A percentile compares a stretch with the other conserved stretches of the same genome.
Conservation (phyloP, 2,329 filamentous ascomycete species). For the Paracorniculantispora psalliotae region DNA sequence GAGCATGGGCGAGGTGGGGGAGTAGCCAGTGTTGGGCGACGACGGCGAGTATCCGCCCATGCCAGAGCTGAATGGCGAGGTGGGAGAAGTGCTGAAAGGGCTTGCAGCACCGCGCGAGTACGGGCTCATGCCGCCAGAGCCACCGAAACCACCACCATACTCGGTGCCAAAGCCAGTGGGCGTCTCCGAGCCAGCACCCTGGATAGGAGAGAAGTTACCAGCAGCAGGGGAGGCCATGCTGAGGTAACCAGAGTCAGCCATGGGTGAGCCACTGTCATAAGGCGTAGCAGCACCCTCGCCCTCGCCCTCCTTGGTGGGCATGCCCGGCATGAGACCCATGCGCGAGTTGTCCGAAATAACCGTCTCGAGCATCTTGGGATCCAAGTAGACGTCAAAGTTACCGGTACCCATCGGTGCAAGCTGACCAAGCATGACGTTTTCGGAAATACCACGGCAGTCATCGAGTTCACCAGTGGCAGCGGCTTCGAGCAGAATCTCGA, state of each 20-base stretch:
- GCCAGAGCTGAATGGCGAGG: constrained; percentile 56
- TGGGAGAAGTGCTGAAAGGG: constrained; percentile 68
- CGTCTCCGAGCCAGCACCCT: constrained; percentile 66
- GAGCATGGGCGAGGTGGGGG: constrained; percentile 45
- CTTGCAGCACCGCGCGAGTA: constrained; percentile 61
- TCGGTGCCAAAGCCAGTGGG: constrained; percentile 61
- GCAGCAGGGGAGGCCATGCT: constrained; percentile 58
- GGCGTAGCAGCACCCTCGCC: constrained; percentile 85
- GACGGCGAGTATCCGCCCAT: constrained; percentile 67
- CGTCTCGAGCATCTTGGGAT: constrained; percentile 92
- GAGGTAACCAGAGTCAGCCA: constrained; percentile 65
- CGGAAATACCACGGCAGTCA: constrained; percentile 95
- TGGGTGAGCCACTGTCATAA: constrained; percentile 82
- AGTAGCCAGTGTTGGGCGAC: constrained; percentile 67
- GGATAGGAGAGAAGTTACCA: constrained; percentile 72
- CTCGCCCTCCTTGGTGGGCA: constrained; percentile 69
- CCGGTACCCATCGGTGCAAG: constrained; percentile 96
- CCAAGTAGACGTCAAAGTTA: constrained; percentile 88
- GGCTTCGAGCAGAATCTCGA: constrained; percentile 95
- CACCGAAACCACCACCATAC: constrained; percentile 49
- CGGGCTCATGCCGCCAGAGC: constrained; percentile 54
- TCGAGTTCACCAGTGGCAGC: constrained; percentile 92
- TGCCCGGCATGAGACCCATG: constrained; percentile 74
- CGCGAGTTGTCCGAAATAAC: constrained; percentile 89
- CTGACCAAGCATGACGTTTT: constrained; percentile 98